Evolutionary conservation across 129 eudicot species (phyloP).

Genomic region (Flaveria robusta): DNA sequence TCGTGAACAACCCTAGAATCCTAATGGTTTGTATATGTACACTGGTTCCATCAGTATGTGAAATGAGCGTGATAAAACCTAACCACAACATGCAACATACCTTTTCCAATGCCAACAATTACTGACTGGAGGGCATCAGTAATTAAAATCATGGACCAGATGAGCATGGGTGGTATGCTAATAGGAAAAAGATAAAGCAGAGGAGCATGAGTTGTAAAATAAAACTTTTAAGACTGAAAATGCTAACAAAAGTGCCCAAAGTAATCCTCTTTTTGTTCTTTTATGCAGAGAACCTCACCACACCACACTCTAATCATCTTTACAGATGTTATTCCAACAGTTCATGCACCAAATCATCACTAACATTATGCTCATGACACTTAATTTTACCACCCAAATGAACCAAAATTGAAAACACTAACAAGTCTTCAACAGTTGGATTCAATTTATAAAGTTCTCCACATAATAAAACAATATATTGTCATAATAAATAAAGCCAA

Average conservation of each 20-base stretch:
- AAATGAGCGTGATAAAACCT: no score
- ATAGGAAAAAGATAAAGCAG: no score
- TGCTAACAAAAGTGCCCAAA: not conserved
- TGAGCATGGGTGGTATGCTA: no score
- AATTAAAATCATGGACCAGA: no score
- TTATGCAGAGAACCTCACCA: slow-evolving; percentile 19
- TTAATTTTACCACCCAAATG: not conserved
- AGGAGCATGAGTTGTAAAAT: no score
- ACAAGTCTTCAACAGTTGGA: slow-evolving; percentile 1
- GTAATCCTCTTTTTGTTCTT: slow-evolving; percentile 15
- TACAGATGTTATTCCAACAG: slow-evolving; percentile 2
- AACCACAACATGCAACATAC: no score
- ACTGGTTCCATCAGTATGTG: no score
- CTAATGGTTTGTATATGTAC: no score
- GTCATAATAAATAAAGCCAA: slow-evolving; percentile 18
- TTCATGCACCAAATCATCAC: slow-evolving; percentile 13
- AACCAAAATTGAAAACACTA: not conserved
- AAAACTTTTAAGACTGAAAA: no score
- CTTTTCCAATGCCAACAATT: no score
- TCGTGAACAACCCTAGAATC: no score
- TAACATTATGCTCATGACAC: not conserved
- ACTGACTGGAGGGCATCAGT: no score
- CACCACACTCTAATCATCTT: slow-evolving; percentile 27
- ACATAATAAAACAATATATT: slow-evolving; percentile 27
- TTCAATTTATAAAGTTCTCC: slow-evolving; percentile 20